A percentile compares a stretch with the other conserved stretches of the same genome.
These are phyloP conservation scores for Fusarium sarcochroum DNA, from an alignment of 2,329 filamentous ascomycete genomes.

Conservation along the genomic window DNA sequence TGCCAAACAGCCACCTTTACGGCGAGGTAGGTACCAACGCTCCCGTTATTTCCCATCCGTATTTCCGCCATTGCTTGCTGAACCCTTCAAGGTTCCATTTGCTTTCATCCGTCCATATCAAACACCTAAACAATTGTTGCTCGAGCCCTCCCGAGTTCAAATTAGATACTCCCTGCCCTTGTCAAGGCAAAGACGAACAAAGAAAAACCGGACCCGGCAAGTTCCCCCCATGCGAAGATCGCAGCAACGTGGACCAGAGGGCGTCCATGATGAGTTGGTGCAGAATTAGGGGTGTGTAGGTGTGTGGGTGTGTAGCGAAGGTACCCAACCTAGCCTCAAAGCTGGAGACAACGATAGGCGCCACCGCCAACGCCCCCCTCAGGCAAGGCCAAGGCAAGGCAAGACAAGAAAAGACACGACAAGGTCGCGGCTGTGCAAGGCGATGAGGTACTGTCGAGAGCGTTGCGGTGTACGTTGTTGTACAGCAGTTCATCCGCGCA, in stretches of 20 bases:
- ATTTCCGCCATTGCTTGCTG: no score
- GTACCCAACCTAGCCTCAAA: constrained; percentile 27
- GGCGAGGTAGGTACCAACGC: not conserved
- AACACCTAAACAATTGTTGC: not conserved
- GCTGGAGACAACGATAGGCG: constrained; percentile 37
- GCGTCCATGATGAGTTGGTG: constrained; percentile 39
- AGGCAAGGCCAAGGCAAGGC: constrained; percentile 30
- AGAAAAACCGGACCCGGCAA: constrained; percentile 48
- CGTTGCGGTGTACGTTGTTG: constrained; percentile 40
- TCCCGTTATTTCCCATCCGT: not conserved
- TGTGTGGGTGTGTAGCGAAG: constrained; percentile 37
- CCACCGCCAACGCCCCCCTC: constrained; percentile 43
- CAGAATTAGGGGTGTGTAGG: constrained; percentile 19
- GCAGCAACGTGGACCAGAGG: constrained; percentile 42
- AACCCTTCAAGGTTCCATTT: no score
- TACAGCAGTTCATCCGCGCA: constrained; percentile 38
- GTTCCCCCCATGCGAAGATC: constrained; percentile 49
- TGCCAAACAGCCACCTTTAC: constrained; percentile 1
- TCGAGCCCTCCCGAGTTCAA: constrained; percentile 12
- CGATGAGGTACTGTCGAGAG: constrained; percentile 35
- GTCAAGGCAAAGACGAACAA: constrained; percentile 20
- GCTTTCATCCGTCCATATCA: not conserved
- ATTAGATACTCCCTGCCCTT: constrained; percentile 27
- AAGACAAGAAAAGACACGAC: constrained; percentile 31
- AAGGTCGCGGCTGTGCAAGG: constrained; percentile 42